Evolutionary conservation across 768 basidiomycete species (phyloP), one percentile per base, ranked within the genome.

Genomic region (Suillus occidentalis): DNA sequence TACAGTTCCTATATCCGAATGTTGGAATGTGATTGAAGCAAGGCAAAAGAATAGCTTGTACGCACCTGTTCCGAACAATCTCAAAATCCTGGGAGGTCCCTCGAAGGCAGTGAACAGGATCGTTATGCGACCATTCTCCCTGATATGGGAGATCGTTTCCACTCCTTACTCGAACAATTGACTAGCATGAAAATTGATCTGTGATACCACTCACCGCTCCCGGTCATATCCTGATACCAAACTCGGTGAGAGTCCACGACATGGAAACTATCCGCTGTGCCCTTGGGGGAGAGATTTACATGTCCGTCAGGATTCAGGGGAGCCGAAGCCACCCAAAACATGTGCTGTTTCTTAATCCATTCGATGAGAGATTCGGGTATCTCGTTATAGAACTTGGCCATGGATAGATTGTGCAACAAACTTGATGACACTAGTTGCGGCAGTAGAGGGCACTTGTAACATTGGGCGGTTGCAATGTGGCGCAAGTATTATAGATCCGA

Each of bases 171-270:
- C 25, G 2, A 39, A 58, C 18, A 20, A 5, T 28, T 6, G 12
- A 28, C 25, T 28, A 40, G 39, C 25, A 28, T 9, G 5, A 10
- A 58, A 40, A 6, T 18, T 25, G 6, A 20, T 40, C 9, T 40
- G 25, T 28, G 25, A 40, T 18, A 20, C 34, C 1, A 36, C 77
- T 47, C 67, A 87, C 89, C 89, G 65, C 87, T 87, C 6, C 90
- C 90, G 2, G 85, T 83, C 39, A 90, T 77, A 71, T 91, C 89
- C 67, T 91, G 87, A 70, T 91, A 92, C 89, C 89, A 91, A 8
- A 89, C 88, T 62, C 75, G 79, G 58, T 77, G 82, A 10, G 82
- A 73, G 65, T 86, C 78, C 31, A 83, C 78, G 60, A 90, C 72
- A 67, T 87, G 87, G 70, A 92, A 89, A 10, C 84, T 85, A 39